A percentile compares a stretch with the other conserved stretches of the same genome.
phyloP scores from a whole-genome alignment of 208 protist genomes.

The Trypanosoma melophagium region DNA sequence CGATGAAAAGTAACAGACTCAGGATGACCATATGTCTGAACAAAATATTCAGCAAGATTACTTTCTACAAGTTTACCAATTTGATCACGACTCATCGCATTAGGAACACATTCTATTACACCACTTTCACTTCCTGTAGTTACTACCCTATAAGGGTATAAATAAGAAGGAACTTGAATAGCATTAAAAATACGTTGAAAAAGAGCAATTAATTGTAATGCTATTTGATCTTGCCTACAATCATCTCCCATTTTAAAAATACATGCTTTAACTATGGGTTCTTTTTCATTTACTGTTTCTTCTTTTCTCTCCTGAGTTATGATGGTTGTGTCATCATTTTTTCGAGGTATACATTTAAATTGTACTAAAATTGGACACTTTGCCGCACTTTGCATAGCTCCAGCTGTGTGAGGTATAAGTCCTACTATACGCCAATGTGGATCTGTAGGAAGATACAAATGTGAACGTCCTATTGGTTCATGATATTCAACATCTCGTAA shows the following conservation, averaged over 20 bases:
- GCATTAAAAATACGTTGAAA: conserved; percentile 85
- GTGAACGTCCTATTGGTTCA: conserved; percentile 34
- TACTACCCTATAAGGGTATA: conserved; percentile 93
- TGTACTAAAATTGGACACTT: conserved; percentile 92
- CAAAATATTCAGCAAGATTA: conserved; percentile 90
- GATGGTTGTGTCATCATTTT: conserved; percentile 49
- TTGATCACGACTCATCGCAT: conserved; percentile 86
- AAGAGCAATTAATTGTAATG: conserved; percentile 91
- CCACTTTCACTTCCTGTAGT: conserved; percentile 84
- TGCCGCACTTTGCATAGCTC: conserved; percentile 86
- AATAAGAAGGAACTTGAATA: conserved; percentile 78
- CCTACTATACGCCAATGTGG: conserved; percentile 64
- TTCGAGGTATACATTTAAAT: conserved; percentile 71
- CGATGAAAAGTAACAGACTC: conserved; percentile 78
- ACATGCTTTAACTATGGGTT: conserved; percentile 67
- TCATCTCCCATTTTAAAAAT: conserved; percentile 97
- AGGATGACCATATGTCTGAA: conserved; percentile 88
- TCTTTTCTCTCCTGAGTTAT: background rate
- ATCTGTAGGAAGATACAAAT: conserved; percentile 89
- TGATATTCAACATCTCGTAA: conserved; percentile 68
- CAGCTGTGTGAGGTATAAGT: conserved; percentile 73
- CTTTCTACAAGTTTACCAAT: conserved; percentile 90
- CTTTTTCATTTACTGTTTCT: background rate
- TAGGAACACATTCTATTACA: conserved; percentile 92
- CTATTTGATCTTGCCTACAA: conserved; percentile 93